Evolutionary conservation across 371 early-diverging fungal genomes (phyloP), one percentile per base, ranked within the genome.

Genomic region (Mucor circinelloides): DNA sequence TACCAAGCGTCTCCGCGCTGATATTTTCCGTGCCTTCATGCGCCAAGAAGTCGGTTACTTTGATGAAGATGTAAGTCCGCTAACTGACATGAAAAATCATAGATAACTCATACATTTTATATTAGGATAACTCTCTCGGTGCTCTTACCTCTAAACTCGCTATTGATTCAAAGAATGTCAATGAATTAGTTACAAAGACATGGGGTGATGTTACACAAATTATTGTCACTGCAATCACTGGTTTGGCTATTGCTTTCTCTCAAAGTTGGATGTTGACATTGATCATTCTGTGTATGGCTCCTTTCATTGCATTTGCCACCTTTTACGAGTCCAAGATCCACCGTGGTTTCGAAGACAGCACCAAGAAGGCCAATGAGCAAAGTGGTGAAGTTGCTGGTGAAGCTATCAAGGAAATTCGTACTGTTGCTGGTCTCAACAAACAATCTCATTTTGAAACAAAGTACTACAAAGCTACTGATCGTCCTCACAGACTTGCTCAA

Each of bases 11-110:
- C 71, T 93, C 42, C 83, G 93, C 54, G 78, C 73, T 38, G 61
- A 69, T 44, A 67, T 85, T 12, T 92, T 93, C 81, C 73, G 82
- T 25, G 80, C 88, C 19, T 80, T 89, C 48, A 78, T 93, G 72
- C 72, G 78, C 21, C 97, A 97, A 83, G 95, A 97, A 69, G 88
- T 96, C 64, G 91, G 83, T 7, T 97, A 85, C 77, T 97, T 92
- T 76, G 98, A 97, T 77, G 82, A 87, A 28, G 90, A 90, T 5
- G 36, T 36, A 36, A 36, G 36, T 36, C 13, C 13, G 36, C 1
- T 13, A 36, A 5, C 36, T 36, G 13, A 13, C 10, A 10, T n/a
- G n/a, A 12, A 13, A 36, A 36, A 36, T 1, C 1, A 36, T 13
- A 10, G 4, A 13, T 36, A n/a, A 36, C 36, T 36, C 13, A 36